phyloP scores from a whole-genome alignment of 345 rosid species.

The Erucastrum elatum region DNA sequence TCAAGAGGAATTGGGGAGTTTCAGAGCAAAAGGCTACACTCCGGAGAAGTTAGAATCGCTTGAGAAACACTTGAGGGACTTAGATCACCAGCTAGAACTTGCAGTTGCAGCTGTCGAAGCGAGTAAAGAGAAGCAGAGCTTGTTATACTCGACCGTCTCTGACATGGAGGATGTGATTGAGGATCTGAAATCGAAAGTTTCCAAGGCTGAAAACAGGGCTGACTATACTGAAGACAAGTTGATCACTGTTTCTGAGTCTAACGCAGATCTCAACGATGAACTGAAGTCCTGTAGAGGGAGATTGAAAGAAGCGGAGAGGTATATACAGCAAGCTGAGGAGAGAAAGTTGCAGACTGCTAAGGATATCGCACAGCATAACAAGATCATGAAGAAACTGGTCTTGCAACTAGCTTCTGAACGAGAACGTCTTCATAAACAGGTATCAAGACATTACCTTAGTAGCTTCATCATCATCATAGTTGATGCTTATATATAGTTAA shows the following conservation, averaged over 20 bases:
- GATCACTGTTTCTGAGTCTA: conserved; percentile 70
- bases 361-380: conserved; percentile 64
- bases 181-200: conserved; percentile 69
- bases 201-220: conserved; percentile 69
- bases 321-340: conserved; percentile 71
- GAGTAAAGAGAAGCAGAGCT: conserved; percentile 71
- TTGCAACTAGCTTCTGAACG: conserved; percentile 77
- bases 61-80: conserved; percentile 64
- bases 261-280: conserved; percentile 70
- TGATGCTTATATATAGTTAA: conserved; percentile 1
- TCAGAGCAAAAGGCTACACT: conserved; percentile 48
- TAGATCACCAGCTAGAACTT: conserved; percentile 65
- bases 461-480: conserved; percentile 13
- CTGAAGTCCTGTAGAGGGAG: conserved; percentile 65
- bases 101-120: conserved; percentile 87
- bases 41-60: conserved; percentile 60
- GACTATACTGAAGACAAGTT: conserved; percentile 78
- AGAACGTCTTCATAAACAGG: conserved; percentile 91
- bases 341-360: conserved; percentile 60
- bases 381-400: conserved; percentile 74
- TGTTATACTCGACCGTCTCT: conserved; percentile 62
- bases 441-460: conserved; percentile 20
- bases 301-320: conserved; percentile 62
- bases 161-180: conserved; percentile 88
- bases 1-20: conserved; percentile 50